A percentile compares a stretch with the other conserved stretches of the same genome.
These are phyloP conservation scores for Amanita rimosa DNA, from an alignment of 768 basidiomycete genomes.

Conservation along the genomic window DNA sequence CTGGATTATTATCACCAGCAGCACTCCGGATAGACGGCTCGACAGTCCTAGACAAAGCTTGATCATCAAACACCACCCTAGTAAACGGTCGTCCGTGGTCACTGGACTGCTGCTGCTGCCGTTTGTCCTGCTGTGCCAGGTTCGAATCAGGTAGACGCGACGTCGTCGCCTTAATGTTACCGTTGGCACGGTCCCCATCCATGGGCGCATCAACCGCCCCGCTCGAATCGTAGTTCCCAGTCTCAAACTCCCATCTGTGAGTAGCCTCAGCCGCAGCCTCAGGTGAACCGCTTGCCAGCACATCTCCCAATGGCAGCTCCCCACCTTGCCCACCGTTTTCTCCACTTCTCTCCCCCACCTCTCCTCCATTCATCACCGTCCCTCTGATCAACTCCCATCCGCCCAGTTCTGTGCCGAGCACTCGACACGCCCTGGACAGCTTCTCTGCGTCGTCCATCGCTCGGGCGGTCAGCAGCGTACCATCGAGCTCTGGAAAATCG, in stretches of 20 bases:
- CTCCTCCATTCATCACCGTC: background rate
- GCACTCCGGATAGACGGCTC: background rate
- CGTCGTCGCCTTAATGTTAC: no score
- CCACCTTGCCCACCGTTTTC: background rate
- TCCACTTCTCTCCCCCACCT: background rate
- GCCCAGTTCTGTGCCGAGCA: conserved; percentile 50
- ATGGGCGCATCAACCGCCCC: background rate
- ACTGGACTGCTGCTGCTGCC: background rate
- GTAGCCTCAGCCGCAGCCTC: no score
- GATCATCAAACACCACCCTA: background rate
- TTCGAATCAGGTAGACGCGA: background rate
- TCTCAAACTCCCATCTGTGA: conserved; percentile 2
- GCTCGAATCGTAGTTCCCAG: background rate
- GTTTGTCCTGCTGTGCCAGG: background rate
- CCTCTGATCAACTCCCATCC: conserved; percentile 42
- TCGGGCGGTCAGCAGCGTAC: conserved; percentile 49
- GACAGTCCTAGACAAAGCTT: background rate
- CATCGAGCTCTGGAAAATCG: conserved; percentile 56
- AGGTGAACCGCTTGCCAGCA: background rate
- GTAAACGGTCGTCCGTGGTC: background rate
- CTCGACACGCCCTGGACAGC: conserved; percentile 55
- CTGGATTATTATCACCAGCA: background rate
- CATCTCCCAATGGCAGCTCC: background rate
- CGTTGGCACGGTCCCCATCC: no score
- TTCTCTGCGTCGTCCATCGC: conserved; percentile 54